Evolutionary conservation across 495 filamentous ascomycete species (phyloP), one percentile per base, ranked within the genome.

Genomic region (Aspergillus nidulans): DNA sequence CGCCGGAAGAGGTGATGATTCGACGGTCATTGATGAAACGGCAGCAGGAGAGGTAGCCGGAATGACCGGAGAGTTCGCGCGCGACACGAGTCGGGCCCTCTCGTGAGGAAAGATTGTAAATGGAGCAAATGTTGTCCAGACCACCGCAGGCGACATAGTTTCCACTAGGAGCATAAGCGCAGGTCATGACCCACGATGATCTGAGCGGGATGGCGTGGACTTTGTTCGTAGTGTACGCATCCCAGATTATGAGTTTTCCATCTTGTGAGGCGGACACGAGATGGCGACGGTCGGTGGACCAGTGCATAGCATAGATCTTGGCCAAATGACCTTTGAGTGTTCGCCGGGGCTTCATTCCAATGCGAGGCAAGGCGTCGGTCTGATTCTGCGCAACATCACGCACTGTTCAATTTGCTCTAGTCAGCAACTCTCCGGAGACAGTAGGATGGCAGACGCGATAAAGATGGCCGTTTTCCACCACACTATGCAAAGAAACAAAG

Each of bases 251-350:
- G 59, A 98, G 85, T 80, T 98, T 98, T 69, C 94, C 94, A 67
- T 98, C 94, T 73, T 98, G 94, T 60, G 94, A 98, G 57, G 94
- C 94, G 8, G 94, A 98, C 36, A 98, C 94, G 53, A 98, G 83
- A 74, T 97, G 95, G 73, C 94, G 89, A 66, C 94, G 86, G 75
- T 98, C 94, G 56, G 95, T 98, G 18, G 95, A 97, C 94, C 94
- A 98, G 77, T 98, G 95, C 94, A 98, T 98, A 58, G 94, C 91
- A 73, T 98, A 98, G 61, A 98, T 98, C 77, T 98, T 98, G 52
- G 94, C 94, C 28, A 98, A 76, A 82, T 98, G 94, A 43, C 94
- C 94, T 77, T 97, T 97, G 54, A 98, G 76, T 30, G 91, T 95
- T 68, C 90, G 88, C 72, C 92, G 91, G 55, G 91, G 86, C 79